These are phyloP conservation scores for Xylaria longipes DNA, from an alignment of 495 filamentous ascomycete genomes.

Conservation along the genomic window DNA sequence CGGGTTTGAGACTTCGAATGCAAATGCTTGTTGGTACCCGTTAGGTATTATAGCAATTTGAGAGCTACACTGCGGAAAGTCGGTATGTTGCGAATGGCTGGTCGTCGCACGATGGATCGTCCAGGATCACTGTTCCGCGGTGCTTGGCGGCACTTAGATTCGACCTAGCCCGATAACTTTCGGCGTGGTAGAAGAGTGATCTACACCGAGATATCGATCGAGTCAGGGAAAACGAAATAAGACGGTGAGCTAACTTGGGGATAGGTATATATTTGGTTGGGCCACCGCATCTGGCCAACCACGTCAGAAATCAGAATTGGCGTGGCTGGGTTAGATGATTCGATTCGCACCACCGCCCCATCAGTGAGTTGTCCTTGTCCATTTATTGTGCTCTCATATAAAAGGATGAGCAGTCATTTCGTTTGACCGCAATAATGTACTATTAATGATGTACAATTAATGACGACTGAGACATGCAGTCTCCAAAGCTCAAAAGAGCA, in stretches of 20 bases:
- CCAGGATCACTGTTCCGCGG: background rate
- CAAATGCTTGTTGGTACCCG: background rate
- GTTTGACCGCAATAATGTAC: background rate
- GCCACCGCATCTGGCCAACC: constrained; percentile 24
- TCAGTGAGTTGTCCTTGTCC: constrained; percentile 2
- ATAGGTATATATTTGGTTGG: constrained; percentile 18
- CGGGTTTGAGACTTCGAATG: background rate
- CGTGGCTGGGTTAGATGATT: constrained; percentile 23
- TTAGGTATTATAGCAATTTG: background rate
- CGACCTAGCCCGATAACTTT: background rate
- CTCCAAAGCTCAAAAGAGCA: background rate
- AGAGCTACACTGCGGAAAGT: background rate
- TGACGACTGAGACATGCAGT: constrained; percentile 1
- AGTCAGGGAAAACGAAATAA: background rate
- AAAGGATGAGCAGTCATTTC: background rate
- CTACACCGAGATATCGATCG: constrained; percentile 10
- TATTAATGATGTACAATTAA: background rate
- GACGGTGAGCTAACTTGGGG: constrained; percentile 13
- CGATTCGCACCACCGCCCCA: constrained; percentile 16
- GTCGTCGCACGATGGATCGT: background rate
- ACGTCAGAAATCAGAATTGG: constrained; percentile 13
- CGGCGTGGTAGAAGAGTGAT: background rate
- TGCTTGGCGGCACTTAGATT: background rate
- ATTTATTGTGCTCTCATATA: background rate
- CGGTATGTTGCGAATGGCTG: background rate